Percentiles rank a stretch among this genome's conserved stretches.
phyloP scores from a whole-genome alignment of 257 asterid genomes.

The Salvia miltiorrhiza region DNA sequence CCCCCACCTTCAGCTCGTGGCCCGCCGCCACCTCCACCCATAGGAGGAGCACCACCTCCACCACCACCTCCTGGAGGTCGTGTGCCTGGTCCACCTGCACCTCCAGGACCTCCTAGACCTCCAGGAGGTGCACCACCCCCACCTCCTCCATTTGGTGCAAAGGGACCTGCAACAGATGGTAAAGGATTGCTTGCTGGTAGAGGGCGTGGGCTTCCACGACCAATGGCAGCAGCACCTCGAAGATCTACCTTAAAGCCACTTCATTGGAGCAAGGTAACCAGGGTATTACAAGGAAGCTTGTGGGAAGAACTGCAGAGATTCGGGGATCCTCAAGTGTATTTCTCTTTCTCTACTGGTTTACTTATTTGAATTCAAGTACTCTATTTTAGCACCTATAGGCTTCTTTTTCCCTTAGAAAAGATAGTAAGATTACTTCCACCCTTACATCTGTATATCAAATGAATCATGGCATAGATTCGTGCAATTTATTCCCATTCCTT shows the following conservation, averaged over 20 bases:
- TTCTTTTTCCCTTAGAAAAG: background rate
- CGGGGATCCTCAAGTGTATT: slow-evolving; percentile 87
- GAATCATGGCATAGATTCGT: background rate
- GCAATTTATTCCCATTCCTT: slow-evolving; percentile 4
- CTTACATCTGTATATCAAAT: slow-evolving; percentile 17
- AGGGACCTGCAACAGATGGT: slow-evolving; percentile 62
- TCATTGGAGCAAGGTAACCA: slow-evolving; percentile 98
- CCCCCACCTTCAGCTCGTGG: slow-evolving; percentile 42
- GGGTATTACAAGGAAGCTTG: slow-evolving; percentile 96
- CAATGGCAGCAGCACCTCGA: slow-evolving; percentile 49
- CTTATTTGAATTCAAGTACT: slow-evolving; percentile 15
- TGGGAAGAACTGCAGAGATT: slow-evolving; percentile 96
- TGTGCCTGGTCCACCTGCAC: slow-evolving; percentile 50
- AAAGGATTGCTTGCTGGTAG: slow-evolving; percentile 65
- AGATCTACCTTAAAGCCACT: slow-evolving; percentile 90
- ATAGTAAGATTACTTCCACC: background rate
- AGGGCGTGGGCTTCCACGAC: slow-evolving; percentile 72
- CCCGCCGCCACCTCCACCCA: slow-evolving; percentile 40
- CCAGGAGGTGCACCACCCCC: slow-evolving; percentile 60
- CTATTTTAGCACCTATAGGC: slow-evolving; percentile 8
- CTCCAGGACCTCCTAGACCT: slow-evolving; percentile 53
- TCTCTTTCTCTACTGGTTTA: slow-evolving; percentile 31
- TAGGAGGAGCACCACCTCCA: slow-evolving; percentile 47
- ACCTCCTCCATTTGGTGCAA: slow-evolving; percentile 68
- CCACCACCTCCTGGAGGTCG: slow-evolving; percentile 54